Conservation (phyloP, 306 rosid species). For the Rosa rugosa region DNA sequence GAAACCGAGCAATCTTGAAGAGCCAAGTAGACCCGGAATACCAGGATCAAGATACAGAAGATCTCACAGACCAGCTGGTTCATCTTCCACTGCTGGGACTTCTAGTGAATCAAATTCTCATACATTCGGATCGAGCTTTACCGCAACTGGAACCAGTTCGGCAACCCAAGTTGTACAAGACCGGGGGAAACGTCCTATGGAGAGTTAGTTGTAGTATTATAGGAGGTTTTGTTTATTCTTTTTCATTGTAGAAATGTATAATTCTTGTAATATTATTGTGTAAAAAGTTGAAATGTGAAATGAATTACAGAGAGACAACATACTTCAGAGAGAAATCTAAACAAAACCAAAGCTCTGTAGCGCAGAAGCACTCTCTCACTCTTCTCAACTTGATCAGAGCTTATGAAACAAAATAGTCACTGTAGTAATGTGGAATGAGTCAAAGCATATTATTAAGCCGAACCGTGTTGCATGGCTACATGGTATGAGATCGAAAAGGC, state of each 20-base stretch:
- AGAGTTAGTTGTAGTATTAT: slow-evolving; percentile 24
- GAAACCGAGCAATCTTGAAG: slow-evolving; percentile 66
- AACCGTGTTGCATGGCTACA: not conserved
- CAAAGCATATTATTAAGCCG: not conserved
- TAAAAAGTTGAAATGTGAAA: not conserved
- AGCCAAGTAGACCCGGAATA: slow-evolving; percentile 71
- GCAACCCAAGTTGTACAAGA: slow-evolving; percentile 22
- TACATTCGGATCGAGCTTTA: slow-evolving; percentile 41
- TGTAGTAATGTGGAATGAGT: not conserved
- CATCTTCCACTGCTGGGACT: slow-evolving; percentile 53
- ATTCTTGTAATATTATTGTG: not conserved
- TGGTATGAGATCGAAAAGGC: not conserved
- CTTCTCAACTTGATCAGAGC: not conserved
- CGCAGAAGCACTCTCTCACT: not conserved
- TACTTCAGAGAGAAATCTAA: not conserved
- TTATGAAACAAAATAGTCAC: not conserved
- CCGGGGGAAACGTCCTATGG: slow-evolving; percentile 67
- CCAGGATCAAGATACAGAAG: slow-evolving; percentile 73
- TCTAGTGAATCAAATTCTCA: slow-evolving; percentile 48
- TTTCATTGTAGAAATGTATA: slow-evolving; percentile 6
- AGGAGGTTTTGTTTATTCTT: slow-evolving; percentile 30
- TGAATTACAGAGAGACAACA: not conserved
- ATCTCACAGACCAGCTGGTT: slow-evolving; percentile 31
- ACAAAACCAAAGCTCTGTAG: not conserved
- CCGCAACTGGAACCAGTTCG: slow-evolving; percentile 38